phyloP scores from a whole-genome alignment of 2,329 filamentous ascomycete species.

The Penicillium sp. region DNA sequence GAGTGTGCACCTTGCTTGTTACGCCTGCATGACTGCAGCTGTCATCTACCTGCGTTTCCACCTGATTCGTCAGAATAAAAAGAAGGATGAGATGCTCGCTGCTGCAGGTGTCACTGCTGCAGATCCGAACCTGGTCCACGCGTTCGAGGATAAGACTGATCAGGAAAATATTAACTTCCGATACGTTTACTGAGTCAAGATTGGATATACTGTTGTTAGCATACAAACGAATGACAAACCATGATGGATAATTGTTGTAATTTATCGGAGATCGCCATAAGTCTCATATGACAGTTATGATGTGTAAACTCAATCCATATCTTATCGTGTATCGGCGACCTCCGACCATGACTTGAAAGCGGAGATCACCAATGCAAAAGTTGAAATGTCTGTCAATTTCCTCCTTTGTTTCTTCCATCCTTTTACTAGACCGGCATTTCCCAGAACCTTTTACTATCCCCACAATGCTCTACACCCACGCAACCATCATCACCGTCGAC shows the following conservation, averaged over 20 bases:
- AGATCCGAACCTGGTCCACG: conserved; percentile 49
- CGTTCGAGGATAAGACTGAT: conserved; percentile 65
- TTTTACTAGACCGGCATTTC: not conserved
- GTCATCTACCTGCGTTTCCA: conserved; percentile 61
- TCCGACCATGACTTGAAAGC: not conserved
- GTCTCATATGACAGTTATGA: not conserved
- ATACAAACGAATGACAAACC: too few relatives aligned
- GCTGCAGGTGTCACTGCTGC: conserved; percentile 44
- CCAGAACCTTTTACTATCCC: not conserved
- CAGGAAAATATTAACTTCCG: conserved; percentile 61
- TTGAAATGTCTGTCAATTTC: not conserved
- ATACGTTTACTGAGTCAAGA: conserved; percentile 51
- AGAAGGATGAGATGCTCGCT: conserved; percentile 52
- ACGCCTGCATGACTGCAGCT: conserved; percentile 59
- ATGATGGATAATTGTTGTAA: not conserved
- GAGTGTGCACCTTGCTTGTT: conserved; percentile 68
- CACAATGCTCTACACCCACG: conserved; percentile 49
- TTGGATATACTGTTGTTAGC: not conserved
- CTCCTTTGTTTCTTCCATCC: not conserved
- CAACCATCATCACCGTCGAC: conserved; percentile 56
- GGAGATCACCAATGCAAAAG: not conserved
- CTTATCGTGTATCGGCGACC: conserved; percentile 4
- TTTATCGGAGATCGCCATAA: not conserved
- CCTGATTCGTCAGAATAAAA: conserved; percentile 59
- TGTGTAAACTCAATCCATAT: not conserved